Base-by-base conservation (phyloP, 495 filamentous ascomycete species). In the Penicillium lagena region DNA sequence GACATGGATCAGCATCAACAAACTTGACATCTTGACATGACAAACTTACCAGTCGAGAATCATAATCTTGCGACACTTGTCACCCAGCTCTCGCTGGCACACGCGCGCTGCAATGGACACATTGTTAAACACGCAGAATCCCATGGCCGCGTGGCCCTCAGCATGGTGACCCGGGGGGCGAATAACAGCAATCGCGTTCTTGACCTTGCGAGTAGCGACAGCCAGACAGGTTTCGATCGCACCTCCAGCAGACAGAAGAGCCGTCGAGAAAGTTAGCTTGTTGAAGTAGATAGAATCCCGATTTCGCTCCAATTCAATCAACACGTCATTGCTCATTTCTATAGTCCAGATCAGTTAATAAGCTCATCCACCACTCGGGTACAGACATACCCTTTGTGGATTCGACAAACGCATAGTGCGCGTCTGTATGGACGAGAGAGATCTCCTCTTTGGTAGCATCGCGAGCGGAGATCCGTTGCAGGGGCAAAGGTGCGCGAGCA, bases 121-220 rank as follows among this genome's bases (percentile, higher is more conserved):
- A 65, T 99, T 99, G 66, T 99, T 95, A 61, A 96, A 96, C 12
- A 97, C 68, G 62, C 93, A 98, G 59, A 98, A 98, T 0, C 93
- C 93, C 80, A 93, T 89, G 7, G 93, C 75, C 11, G 77, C 69
- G 51, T 91, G 75, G 39, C 76, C 77, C 57, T 97, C 94, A 1
- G 93, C 94, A 66, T 98, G 93, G 53, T 98, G 93, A 2, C 93
- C 94, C 0, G 93, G 93, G 2, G 93, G 93, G 34, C 93, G 81
- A 46, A 98, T 93, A 11, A 97, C 82, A 1, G 93, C 93, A 54
- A 98, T 90, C 2, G 87, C 88, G 56, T 98, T 98, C 59, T 90
- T 95, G 39, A 95, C 85, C 29, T 74, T 72, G 8, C 89, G 83
- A 9, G 72, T 67, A 12, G 89, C 83, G 1, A 98, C 90, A 28